phyloP scores from a whole-genome alignment of 2,329 filamentous ascomycete species.

The Ophiostoma himal-ulmi region DNA sequence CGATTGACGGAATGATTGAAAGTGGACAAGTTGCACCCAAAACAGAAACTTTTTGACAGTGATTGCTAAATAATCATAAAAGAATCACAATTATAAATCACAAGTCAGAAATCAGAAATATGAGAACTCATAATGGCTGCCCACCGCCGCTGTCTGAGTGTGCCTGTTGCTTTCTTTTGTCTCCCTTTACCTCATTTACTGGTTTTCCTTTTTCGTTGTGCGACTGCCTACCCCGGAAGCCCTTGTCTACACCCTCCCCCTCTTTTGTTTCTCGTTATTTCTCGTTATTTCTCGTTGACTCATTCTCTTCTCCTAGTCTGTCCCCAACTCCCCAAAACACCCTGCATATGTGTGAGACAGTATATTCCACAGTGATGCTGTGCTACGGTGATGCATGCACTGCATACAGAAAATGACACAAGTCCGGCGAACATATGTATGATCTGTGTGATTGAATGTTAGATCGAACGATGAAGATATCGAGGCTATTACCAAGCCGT shows the following conservation, averaged over 20 bases:
- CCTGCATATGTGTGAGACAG: not conserved
- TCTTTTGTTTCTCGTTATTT: not conserved
- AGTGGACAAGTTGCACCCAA: not conserved
- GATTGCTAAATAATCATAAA: not conserved
- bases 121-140: not conserved
- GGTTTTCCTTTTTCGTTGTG: not conserved
- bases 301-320: not conserved
- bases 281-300: not conserved
- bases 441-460: not conserved
- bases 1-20: too few relatives aligned
- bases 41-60: not conserved
- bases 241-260: not conserved
- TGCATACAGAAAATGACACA: not conserved
- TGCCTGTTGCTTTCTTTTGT: not conserved
- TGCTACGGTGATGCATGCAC: not conserved
- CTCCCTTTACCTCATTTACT: not conserved
- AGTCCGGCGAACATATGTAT: not conserved
- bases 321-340: not conserved
- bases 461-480: not conserved
- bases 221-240: not conserved
- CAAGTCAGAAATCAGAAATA: not conserved
- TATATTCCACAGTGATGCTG: not conserved
- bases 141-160: not conserved
- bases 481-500: not conserved
- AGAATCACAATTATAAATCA: too few relatives aligned